These are phyloP conservation scores for Aegilops sharonensis DNA, from an alignment of 176 grass and related monocot species.

Conservation along the genomic window DNA sequence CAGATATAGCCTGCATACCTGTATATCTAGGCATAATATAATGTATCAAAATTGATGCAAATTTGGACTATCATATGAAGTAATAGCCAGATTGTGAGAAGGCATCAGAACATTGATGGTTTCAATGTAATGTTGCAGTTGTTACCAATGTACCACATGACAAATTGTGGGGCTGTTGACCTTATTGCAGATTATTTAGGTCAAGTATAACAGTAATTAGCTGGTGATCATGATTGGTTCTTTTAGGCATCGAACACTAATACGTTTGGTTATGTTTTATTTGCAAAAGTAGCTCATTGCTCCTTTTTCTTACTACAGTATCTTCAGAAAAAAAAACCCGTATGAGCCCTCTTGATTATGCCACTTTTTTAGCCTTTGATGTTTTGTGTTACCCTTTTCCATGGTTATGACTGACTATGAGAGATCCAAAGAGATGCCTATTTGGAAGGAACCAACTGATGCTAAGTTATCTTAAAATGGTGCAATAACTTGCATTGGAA, in stretches of 20 bases:
- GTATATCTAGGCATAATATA: not conserved
- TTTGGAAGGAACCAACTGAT: not conserved
- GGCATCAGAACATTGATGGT: not conserved
- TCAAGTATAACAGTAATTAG: not conserved
- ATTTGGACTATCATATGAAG: not conserved
- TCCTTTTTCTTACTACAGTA: not conserved
- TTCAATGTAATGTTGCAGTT: not conserved
- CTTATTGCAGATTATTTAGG: not conserved
- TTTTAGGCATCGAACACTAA: not conserved
- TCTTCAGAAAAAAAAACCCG: not conserved
- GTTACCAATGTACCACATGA: not conserved
- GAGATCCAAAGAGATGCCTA: not conserved
- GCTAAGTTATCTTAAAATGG: not conserved
- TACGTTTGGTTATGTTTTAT: not conserved
- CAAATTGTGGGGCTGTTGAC: not conserved
- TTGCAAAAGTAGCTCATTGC: not conserved
- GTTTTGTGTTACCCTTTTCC: not conserved
- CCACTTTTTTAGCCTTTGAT: not conserved
- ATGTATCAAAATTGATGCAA: not conserved
- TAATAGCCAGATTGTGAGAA: not conserved
- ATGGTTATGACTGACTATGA: not conserved
- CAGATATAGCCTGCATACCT: not conserved
- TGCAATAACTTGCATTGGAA: not conserved
- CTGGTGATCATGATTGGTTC: not conserved
- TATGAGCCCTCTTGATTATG: not conserved